These are phyloP conservation scores for Saccharomycopsis olivae DNA, from an alignment of 805 yeast species.

Conservation along the genomic window DNA sequence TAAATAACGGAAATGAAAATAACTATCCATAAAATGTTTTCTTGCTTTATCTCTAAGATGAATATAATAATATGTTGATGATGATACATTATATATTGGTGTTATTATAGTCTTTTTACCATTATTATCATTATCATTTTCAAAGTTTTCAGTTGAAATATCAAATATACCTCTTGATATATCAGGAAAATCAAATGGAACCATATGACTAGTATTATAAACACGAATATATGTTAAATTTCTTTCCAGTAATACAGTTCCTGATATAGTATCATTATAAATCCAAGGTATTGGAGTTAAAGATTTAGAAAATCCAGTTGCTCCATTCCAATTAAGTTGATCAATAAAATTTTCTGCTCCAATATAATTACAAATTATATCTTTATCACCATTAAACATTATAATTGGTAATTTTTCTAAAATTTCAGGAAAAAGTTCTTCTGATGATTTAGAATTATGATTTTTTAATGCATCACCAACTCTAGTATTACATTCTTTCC, in stretches of 20 bases:
- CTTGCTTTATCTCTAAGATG: constrained; percentile 2
- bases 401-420: constrained; percentile 50
- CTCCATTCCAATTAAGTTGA: constrained; percentile 55
- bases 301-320: constrained; percentile 33
- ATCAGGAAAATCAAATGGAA: constrained; percentile 59
- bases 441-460: constrained; percentile 44
- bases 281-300: constrained; percentile 30
- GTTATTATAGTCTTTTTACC: constrained; percentile 9
- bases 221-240: constrained; percentile 57
- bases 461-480: constrained; percentile 49
- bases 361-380: constrained; percentile 73
- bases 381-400: constrained; percentile 80
- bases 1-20: constrained; percentile 12
- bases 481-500: constrained; percentile 70
- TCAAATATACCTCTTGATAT: constrained; percentile 51
- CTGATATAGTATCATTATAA: constrained; percentile 31
- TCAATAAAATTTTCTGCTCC: constrained; percentile 64
- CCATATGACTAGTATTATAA: constrained; percentile 67
- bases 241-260: constrained; percentile 36
- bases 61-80: neutral
- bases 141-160: constrained; percentile 28
- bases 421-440: constrained; percentile 55
- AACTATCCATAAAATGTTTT: constrained; percentile 2
- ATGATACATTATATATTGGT: constrained; percentile 13
- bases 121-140: constrained; percentile 16